phyloP scores from a whole-genome alignment of 148 eudicot species.

The Chenopodium quinoa region DNA sequence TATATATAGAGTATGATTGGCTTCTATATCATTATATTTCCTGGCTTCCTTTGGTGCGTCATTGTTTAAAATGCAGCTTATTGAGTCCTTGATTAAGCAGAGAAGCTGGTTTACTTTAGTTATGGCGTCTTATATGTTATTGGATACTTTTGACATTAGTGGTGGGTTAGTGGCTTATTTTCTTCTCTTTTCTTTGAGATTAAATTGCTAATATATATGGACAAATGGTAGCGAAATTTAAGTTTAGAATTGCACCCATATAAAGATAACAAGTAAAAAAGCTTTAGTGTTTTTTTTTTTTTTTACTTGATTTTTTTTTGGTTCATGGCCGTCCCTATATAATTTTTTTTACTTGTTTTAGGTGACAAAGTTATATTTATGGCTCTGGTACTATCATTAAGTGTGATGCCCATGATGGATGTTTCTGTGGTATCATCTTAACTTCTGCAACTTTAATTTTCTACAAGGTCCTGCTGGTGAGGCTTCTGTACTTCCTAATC shows the following conservation, averaged over 20 bases:
- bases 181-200: neutral
- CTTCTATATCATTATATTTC: neutral
- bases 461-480: slow-evolving; percentile 10
- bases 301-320: neutral
- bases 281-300: neutral
- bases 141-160: neutral
- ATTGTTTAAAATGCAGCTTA: neutral
- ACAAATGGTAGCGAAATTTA: neutral
- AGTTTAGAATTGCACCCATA: neutral
- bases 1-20: no score
- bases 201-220: neutral
- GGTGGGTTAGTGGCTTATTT: neutral
- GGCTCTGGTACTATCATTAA: slow-evolving; percentile 23
- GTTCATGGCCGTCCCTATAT: neutral
- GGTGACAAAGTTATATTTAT: slow-evolving; percentile 6
- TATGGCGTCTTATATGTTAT: neutral
- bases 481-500: slow-evolving; percentile 15
- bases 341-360: neutral
- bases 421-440: slow-evolving; percentile 15
- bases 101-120: neutral
- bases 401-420: slow-evolving; percentile 6
- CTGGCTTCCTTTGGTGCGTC: neutral
- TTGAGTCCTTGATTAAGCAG: neutral
- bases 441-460: slow-evolving; percentile 12
- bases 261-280: neutral